Evolutionary conservation across 306 rosid species (phyloP), one percentile per base, ranked within the genome.

Genomic region (Quercus mongolica): DNA sequence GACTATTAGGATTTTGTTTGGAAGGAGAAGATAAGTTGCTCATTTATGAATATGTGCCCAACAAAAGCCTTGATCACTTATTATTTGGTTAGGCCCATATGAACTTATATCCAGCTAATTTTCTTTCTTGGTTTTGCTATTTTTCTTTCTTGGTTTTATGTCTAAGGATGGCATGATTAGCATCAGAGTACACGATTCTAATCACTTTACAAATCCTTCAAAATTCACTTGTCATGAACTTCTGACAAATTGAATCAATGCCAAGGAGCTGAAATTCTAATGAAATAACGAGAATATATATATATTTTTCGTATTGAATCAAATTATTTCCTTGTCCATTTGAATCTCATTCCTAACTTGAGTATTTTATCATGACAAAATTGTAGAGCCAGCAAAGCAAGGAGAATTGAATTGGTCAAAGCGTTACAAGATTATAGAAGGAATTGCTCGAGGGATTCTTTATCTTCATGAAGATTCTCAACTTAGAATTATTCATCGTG

Each of bases 401-500:
- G 58, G 76, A 63, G 73, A 49, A 63, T 71, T 92, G 23, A 79
- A 89, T 61, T 91, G 97, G 94, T 84, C 78, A 44, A 61, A 23
- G 5, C 89, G 96, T 19, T 77, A 72, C 63, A 86, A 83, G 46
- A 85, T 92, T 55, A 83, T 91, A 46, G 55, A 41, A 44, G 96
- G 92, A 15, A 79, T 90, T 51, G 89, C 91, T n/a, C 80, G 87
- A 68, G 97, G 92, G 61, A 86, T 89, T 41, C 85, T 85, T 28
- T 91, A 89, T 72, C 81, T 93, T 2, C 97, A 93, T 5, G 89
- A 91, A 71, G 92, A 91, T 71, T 93, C 94, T 20, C 86, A 75
- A 0, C 82, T 91, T 56, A 86, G 80, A 83, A 91, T 91, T 26
- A 78, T 93, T 5, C 92, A 93, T 2, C 88, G 91, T 23, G 96